Evolutionary conservation across 2,329 filamentous ascomycete species (phyloP).

Genomic region (Sarocladium kiliense): DNA sequence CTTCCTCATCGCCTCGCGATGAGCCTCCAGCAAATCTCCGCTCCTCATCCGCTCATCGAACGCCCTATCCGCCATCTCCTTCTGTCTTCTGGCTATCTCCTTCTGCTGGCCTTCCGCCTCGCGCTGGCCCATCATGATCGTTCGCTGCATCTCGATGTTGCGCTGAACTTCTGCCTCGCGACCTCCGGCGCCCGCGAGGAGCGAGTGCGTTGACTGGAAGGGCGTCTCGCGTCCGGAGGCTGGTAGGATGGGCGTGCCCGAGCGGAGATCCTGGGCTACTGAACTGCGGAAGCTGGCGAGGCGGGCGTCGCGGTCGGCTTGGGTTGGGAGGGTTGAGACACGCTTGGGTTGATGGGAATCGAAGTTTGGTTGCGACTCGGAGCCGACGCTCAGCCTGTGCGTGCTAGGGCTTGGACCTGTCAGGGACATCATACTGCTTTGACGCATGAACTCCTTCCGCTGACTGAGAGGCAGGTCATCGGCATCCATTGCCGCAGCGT

Average conservation of each 20-base stretch:
- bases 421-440: constrained; percentile 36
- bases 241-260: constrained; percentile 29
- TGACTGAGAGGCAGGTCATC: constrained; percentile 71
- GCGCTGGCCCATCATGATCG: constrained; percentile 53
- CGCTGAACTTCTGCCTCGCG: constrained; percentile 38
- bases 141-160: constrained; percentile 50
- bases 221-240: constrained; percentile 32
- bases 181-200: constrained; percentile 18
- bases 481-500: constrained; percentile 33
- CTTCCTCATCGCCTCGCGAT: constrained; percentile 72
- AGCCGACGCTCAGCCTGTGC: constrained; percentile 11
- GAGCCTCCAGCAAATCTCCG: constrained; percentile 68
- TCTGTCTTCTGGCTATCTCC: constrained; percentile 52
- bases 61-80: constrained; percentile 53
- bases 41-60: constrained; percentile 74
- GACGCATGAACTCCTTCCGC: constrained; percentile 55
- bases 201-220: constrained; percentile 27
- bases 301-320: constrained; percentile 47
- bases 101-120: constrained; percentile 57
- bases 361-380: constrained; percentile 34
- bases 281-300: constrained; percentile 65
- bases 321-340: constrained; percentile 34
- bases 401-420: constrained; percentile 3
- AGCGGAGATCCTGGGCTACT: constrained; percentile 56
- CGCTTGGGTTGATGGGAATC: constrained; percentile 53